Conservation (phyloP, 2,329 filamentous ascomycete genomes). For the Colletotrichum chrysophilum region DNA sequence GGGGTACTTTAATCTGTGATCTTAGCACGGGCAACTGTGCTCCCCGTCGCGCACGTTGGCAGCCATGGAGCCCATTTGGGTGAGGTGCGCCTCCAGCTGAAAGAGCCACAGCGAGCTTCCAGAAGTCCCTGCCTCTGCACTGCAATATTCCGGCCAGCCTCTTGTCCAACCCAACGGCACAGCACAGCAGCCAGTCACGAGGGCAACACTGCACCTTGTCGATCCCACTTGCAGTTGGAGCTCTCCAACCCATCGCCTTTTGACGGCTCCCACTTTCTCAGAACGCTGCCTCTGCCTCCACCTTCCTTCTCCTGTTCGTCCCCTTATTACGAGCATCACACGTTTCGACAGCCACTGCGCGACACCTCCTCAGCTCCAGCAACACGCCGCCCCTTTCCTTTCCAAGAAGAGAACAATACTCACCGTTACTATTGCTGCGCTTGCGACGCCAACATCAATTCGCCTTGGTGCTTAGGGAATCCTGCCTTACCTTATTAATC, state of each 20-base stretch:
- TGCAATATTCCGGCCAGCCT: not conserved
- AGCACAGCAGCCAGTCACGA: not conserved
- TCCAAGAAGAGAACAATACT: not conserved
- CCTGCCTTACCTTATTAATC: not conserved
- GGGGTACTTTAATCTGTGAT: conserved; percentile 10
- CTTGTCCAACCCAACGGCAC: not conserved
- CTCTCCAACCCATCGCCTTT: not conserved
- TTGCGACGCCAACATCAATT: not conserved
- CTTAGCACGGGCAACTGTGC: not conserved
- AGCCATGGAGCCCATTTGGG: not conserved
- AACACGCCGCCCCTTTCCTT: not conserved
- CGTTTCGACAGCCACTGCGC: not conserved
- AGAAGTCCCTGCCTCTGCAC: not conserved
- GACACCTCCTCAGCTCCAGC: not conserved
- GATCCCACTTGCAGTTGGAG: conserved; percentile 7
- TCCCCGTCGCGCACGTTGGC: not conserved
- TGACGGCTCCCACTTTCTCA: not conserved
- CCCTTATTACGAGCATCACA: not conserved
- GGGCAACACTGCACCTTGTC: not conserved
- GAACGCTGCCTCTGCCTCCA: not conserved
- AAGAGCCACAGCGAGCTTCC: not conserved
- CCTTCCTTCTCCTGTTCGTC: not conserved
- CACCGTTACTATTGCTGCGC: not conserved
- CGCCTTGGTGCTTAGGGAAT: not conserved
- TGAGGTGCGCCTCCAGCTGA: not conserved